Evolutionary conservation across 352 stramenopile species (phyloP).

Genomic region (Aphanomyces invadans): DNA sequence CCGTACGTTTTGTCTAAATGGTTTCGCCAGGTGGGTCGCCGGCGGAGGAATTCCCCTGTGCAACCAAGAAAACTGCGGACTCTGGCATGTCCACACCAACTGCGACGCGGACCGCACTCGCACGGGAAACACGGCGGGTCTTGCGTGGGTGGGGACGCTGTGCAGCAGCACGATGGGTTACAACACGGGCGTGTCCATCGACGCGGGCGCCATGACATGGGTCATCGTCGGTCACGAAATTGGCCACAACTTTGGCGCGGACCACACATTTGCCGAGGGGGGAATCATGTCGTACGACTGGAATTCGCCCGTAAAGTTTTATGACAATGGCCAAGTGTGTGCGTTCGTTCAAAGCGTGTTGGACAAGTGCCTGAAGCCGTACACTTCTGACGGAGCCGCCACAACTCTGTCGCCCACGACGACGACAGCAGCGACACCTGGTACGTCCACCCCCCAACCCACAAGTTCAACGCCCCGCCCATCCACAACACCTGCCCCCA

Average conservation of each 20-base stretch:
- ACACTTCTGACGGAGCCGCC: neutral
- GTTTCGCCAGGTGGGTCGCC: constrained; percentile 10
- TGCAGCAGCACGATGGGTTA: constrained; percentile 12
- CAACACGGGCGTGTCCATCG: constrained; percentile 23
- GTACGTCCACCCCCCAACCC: neutral
- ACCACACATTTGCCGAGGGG: constrained; percentile 21
- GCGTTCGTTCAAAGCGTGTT: constrained; percentile 3
- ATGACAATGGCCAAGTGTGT: constrained; percentile 21
- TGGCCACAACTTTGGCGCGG: constrained; percentile 22
- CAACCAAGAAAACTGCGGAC: neutral
- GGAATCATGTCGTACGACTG: constrained; percentile 25
- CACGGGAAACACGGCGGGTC: constrained; percentile 5
- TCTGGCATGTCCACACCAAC: constrained; percentile 23
- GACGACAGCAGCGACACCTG: neutral
- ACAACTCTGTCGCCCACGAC: neutral
- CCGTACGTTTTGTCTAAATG: neutral
- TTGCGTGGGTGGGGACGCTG: constrained; percentile 19
- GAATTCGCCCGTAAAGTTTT: constrained; percentile 13
- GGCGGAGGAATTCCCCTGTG: neutral
- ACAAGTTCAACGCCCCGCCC: neutral
- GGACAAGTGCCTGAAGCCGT: constrained; percentile 13
- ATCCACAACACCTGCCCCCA: neutral
- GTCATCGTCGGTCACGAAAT: constrained; percentile 20
- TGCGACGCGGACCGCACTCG: constrained; percentile 13
- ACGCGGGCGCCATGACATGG: constrained; percentile 9